Conservation (phyloP, 352 stramenopile species). For the Elongisporangium senticosum region DNA sequence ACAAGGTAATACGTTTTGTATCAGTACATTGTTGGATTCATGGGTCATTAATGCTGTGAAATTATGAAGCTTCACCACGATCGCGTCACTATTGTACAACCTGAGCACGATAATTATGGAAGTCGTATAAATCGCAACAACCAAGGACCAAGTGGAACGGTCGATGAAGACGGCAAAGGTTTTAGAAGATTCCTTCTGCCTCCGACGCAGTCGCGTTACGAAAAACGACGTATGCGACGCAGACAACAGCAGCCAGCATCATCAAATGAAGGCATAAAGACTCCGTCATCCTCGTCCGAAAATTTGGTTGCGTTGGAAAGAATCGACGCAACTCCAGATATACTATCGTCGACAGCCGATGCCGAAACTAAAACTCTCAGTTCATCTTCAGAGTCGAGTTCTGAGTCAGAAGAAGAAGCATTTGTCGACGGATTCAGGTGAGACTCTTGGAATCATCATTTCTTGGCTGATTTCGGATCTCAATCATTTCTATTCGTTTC, state of each 20-base stretch:
- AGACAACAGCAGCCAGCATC: constrained; percentile 20
- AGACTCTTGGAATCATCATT: neutral
- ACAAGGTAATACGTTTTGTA: constrained; percentile 42
- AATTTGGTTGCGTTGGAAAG: constrained; percentile 14
- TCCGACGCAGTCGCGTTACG: constrained; percentile 18
- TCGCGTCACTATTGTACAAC: constrained; percentile 51
- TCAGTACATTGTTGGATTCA: too few species aligned
- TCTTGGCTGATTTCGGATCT: neutral
- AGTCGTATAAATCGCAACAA: constrained; percentile 23
- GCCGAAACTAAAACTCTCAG: constrained; percentile 52
- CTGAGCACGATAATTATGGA: constrained; percentile 49
- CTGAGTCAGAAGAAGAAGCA: constrained; percentile 79
- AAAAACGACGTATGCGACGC: constrained; percentile 27
- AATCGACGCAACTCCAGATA: neutral
- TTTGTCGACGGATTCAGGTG: constrained; percentile 62
- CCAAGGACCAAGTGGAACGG: constrained; percentile 16
- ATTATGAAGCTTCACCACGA: constrained; percentile 55
- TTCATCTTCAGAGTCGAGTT: constrained; percentile 74
- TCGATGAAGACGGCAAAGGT: constrained; percentile 39
- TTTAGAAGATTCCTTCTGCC: constrained; percentile 36
- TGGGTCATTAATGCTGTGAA: neutral
- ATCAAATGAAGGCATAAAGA: constrained; percentile 19
- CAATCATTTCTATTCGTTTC: neutral
- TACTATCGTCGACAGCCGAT: constrained; percentile 9
- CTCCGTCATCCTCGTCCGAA: constrained; percentile 12